Percentiles rank a stretch among this genome's conserved stretches.
Conservation (phyloP, 208 protist species). For the Acanthamoeba rhysodes region DNA sequence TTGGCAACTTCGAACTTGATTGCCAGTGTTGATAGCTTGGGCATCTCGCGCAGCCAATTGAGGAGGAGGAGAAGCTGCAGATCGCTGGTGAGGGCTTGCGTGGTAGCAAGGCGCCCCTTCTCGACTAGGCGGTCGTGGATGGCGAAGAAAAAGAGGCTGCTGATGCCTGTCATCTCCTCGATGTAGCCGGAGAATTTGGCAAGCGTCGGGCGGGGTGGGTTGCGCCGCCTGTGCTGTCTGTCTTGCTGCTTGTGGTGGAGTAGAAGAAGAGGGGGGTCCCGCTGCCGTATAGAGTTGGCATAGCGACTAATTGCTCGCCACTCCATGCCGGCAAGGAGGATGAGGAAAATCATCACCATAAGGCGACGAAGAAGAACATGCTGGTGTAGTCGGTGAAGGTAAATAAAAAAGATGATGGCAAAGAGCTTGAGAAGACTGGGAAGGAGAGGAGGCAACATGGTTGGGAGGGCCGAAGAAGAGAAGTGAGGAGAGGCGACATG, state of each 20-base stretch:
- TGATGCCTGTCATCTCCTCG: conserved; percentile 33
- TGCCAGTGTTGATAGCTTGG: background rate
- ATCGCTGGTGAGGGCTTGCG: conserved; percentile 26
- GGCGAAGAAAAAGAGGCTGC: conserved; percentile 34
- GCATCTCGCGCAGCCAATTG: conserved; percentile 37
- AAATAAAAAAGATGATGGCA: too few species aligned
- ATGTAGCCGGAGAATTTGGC: background rate
- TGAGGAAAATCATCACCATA: too few species aligned
- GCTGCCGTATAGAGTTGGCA: too few species aligned
- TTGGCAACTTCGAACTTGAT: background rate
- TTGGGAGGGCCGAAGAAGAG: background rate
- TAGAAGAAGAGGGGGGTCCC: too few species aligned
- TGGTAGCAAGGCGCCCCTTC: background rate
- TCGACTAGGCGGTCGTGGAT: background rate
- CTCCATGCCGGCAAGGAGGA: too few species aligned
- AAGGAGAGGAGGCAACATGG: too few species aligned
- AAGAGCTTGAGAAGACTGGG: too few species aligned
- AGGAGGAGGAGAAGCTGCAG: conserved; percentile 45
- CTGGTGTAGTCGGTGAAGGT: too few species aligned
- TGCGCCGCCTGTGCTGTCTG: too few species aligned
- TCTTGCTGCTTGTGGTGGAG: too few species aligned
- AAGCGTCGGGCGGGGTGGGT: background rate
- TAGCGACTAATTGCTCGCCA: too few species aligned
- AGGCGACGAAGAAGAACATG: too few species aligned
- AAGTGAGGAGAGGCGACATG: background rate